phyloP scores from a whole-genome alignment of 139 green algal species.

The Chlorella sp. region DNA sequence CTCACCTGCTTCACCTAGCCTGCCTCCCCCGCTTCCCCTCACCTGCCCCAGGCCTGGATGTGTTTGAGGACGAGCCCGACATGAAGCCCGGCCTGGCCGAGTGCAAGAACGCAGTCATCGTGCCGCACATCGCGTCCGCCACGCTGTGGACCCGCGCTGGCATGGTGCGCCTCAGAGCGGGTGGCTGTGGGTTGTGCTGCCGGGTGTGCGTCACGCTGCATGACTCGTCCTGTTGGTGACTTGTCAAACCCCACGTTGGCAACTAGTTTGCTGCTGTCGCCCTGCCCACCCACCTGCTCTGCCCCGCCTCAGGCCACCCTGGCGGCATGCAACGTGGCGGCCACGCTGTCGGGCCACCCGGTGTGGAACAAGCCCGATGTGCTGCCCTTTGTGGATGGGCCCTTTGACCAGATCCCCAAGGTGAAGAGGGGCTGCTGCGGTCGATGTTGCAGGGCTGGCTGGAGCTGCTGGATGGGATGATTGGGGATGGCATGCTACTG shows the following conservation, averaged over 20 bases:
- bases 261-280: too few species aligned
- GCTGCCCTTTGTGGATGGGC: conserved; percentile 88
- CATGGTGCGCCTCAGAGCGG: conserved; percentile 71
- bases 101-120: conserved; percentile 94
- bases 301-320: conserved; percentile 82
- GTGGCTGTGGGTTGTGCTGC: not conserved
- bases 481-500: too few species aligned
- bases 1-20: too few species aligned
- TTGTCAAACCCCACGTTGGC: too few species aligned
- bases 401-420: conserved; percentile 76
- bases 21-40: too few species aligned
- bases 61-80: conserved; percentile 98
- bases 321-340: conserved; percentile 93
- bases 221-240: too few species aligned
- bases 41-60: conserved; percentile 78
- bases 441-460: too few species aligned
- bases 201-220: not conserved
- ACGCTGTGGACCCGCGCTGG: conserved; percentile 91
- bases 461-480: too few species aligned
- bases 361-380: conserved; percentile 83
- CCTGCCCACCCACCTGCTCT: too few species aligned
- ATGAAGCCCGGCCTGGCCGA: conserved; percentile 95
- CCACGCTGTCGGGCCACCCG: conserved; percentile 72
- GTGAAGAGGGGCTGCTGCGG: too few species aligned
- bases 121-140: conserved; percentile 98